A percentile compares a stretch with the other conserved stretches of the same genome.
These are phyloP conservation scores for Salix purpurea DNA, from an alignment of 345 rosid genomes.

Conservation along the genomic window DNA sequence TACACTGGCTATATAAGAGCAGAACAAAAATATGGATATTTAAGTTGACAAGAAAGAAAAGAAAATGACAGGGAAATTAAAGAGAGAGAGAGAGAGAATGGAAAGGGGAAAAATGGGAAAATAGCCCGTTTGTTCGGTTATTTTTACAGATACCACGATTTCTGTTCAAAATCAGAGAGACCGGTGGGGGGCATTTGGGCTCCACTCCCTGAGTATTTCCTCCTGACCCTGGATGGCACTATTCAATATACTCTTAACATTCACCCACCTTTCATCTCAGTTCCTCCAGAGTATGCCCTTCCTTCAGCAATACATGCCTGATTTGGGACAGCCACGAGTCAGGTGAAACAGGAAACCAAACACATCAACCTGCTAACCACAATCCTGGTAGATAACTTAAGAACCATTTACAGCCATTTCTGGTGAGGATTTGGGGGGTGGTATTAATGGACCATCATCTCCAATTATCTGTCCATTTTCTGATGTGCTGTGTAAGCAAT, in stretches of 20 bases:
- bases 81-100: not conserved
- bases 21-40: not conserved
- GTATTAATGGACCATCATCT: constrained; percentile 59
- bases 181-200: not conserved
- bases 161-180: constrained; percentile 23
- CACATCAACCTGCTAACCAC: constrained; percentile 6
- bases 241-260: constrained; percentile 22
- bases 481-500: constrained; percentile 38
- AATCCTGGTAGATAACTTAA: constrained; percentile 26
- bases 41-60: not conserved
- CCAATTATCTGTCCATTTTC: constrained; percentile 53
- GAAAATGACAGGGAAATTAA: constrained; percentile 7
- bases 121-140: not conserved
- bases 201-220: constrained; percentile 12
- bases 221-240: constrained; percentile 23
- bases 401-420: constrained; percentile 97
- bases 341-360: constrained; percentile 17
- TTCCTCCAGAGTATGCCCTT: not conserved
- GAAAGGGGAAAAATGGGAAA: not conserved
- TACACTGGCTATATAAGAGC: constrained; percentile 2
- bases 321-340: constrained; percentile 13
- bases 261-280: constrained; percentile 5
- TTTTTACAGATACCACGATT: constrained; percentile 31
- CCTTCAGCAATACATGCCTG: constrained; percentile 12
- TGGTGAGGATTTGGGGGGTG: constrained; percentile 70